Evolutionary conservation across 352 stramenopile genomes (phyloP).

Genomic region (Achlya hypogyna): DNA sequence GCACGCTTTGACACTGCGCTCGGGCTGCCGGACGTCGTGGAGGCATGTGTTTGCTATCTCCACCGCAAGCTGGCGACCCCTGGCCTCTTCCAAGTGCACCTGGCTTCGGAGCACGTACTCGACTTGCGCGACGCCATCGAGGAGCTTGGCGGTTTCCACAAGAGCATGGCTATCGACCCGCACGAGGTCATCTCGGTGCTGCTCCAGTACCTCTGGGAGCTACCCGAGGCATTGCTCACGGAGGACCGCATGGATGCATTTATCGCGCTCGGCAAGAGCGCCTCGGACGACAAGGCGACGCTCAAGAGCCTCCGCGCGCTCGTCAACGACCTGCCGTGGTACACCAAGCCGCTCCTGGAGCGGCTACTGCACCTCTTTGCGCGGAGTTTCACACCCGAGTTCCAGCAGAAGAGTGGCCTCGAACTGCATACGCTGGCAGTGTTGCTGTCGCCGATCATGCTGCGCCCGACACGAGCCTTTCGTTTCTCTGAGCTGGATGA

Average conservation of each 20-base stretch:
- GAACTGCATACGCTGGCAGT: slow-evolving; percentile 57
- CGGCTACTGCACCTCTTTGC: slow-evolving; percentile 54
- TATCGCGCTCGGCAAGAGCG: slow-evolving; percentile 29
- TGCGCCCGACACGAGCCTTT: slow-evolving; percentile 38
- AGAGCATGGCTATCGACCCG: slow-evolving; percentile 68
- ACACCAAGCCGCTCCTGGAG: slow-evolving; percentile 63
- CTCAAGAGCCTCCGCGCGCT: slow-evolving; percentile 52
- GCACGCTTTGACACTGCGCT: slow-evolving; percentile 76
- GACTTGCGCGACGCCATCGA: slow-evolving; percentile 74
- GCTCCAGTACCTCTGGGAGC: slow-evolving; percentile 76
- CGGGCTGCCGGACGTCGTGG: slow-evolving; percentile 65
- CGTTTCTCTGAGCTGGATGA: slow-evolving; percentile 73
- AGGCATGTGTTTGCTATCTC: slow-evolving; percentile 72
- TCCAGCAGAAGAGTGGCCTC: slow-evolving; percentile 58
- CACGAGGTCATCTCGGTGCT: slow-evolving; percentile 72
- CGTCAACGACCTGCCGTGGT: slow-evolving; percentile 77
- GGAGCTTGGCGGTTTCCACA: slow-evolving; percentile 71
- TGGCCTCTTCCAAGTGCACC: slow-evolving; percentile 70
- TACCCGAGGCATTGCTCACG: slow-evolving; percentile 68
- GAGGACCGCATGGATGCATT: slow-evolving; percentile 65
- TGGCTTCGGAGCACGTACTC: slow-evolving; percentile 66
- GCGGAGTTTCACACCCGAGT: slow-evolving; percentile 44
- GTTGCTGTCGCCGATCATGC: slow-evolving; percentile 50
- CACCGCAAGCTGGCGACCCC: slow-evolving; percentile 68
- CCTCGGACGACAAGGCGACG: slow-evolving; percentile 26